Evolutionary conservation across 1,284 basidiomycete genomes (phyloP).

Genomic region (Ceratobasidium sp.): DNA sequence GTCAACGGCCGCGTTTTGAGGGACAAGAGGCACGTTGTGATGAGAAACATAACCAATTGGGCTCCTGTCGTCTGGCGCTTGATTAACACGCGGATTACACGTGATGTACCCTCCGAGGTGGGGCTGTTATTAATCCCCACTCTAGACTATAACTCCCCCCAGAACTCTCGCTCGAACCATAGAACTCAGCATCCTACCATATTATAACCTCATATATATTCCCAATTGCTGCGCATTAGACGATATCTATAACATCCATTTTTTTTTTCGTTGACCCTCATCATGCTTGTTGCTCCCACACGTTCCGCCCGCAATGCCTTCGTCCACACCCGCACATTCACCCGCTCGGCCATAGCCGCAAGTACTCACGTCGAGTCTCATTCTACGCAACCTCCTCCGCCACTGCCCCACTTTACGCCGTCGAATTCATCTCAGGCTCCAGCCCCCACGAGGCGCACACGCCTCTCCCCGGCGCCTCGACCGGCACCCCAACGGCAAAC

Average conservation of each 20-base stretch:
- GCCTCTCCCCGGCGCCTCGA: conserved; percentile 35
- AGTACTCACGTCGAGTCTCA: conserved; percentile 37
- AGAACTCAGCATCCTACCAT: conserved; percentile 13
- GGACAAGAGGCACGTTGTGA: conserved; percentile 31
- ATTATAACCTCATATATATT: conserved; percentile 41
- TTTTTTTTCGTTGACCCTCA: conserved; percentile 33
- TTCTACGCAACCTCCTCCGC: conserved; percentile 30
- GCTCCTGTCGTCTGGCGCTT: conserved; percentile 7
- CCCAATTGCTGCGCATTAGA: conserved; percentile 12
- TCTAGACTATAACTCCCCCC: conserved; percentile 7
- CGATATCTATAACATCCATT: conserved; percentile 23
- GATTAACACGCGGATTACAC: conserved; percentile 30
- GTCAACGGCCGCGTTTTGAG: conserved; percentile 8
- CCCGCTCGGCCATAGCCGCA: conserved; percentile 17
- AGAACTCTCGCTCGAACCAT: background rate
- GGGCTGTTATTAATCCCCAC: conserved; percentile 34
- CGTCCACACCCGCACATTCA: conserved; percentile 26
- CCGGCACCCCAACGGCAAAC: conserved; percentile 34
- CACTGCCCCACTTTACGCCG: conserved; percentile 40
- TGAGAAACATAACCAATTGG: conserved; percentile 28
- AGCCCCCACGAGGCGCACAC: conserved; percentile 33
- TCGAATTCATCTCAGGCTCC: conserved; percentile 42
- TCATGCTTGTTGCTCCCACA: conserved; percentile 43
- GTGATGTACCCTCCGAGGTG: conserved; percentile 32
- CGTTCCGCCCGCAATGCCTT: conserved; percentile 33